phyloP scores from a whole-genome alignment of 768 basidiomycete species.

The Coprinellus aureogranulatus region DNA sequence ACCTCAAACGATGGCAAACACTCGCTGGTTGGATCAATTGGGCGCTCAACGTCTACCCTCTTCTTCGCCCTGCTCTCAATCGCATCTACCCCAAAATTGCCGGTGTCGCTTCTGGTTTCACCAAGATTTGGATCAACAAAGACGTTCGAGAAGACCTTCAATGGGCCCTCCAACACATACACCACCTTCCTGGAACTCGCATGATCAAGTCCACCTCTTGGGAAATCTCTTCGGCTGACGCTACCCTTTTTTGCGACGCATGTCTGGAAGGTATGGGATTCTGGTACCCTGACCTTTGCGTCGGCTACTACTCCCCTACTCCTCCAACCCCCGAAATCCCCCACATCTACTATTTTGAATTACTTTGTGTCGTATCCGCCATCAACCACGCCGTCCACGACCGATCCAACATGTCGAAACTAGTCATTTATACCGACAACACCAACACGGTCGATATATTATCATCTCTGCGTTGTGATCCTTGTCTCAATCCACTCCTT shows the following conservation, averaged over 20 bases:
- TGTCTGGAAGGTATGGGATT: conserved; percentile 25
- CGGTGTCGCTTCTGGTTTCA: too few species aligned
- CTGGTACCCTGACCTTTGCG: conserved; percentile 18
- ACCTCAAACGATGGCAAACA: not conserved
- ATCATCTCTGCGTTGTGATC: conserved; percentile 13
- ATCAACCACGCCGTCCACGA: conserved; percentile 1
- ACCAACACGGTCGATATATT: conserved; percentile 28
- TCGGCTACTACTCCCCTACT: conserved; percentile 18
- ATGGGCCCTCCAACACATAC: conserved; percentile 32
- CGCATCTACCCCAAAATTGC: conserved; percentile 36
- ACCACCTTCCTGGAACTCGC: conserved; percentile 16
- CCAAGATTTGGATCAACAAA: conserved; percentile 25
- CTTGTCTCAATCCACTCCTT: conserved; percentile 24
- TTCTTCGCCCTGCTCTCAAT: conserved; percentile 30
- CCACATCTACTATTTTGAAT: conserved; percentile 28
- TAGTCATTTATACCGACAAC: conserved; percentile 29
- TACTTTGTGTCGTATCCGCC: conserved; percentile 19
- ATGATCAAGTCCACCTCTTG: conserved; percentile 19
- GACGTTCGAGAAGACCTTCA: conserved; percentile 22
- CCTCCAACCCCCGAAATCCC: not conserved
- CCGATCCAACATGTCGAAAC: not conserved
- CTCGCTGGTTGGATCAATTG: conserved; percentile 40
- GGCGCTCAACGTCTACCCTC: conserved; percentile 38
- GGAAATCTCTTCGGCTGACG: conserved; percentile 1
- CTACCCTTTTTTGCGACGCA: conserved; percentile 24